A percentile compares a stretch with the other conserved stretches of the same genome.
These are phyloP conservation scores for Groenewaldozyma sp. DNA, from an alignment of 1,139 yeast species.

Conservation along the genomic window DNA sequence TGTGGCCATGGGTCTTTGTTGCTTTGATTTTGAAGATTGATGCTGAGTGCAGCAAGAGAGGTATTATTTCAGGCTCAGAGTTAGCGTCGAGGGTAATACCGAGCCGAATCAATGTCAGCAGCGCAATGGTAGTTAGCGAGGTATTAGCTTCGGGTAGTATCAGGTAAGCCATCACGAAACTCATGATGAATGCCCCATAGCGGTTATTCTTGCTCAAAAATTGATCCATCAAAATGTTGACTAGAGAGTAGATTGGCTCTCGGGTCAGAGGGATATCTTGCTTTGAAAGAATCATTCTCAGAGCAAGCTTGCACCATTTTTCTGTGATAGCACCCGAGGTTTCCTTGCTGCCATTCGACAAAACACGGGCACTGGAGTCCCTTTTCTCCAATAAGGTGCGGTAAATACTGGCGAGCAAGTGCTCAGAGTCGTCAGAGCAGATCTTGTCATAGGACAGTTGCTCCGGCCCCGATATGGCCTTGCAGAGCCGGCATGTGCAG, in stretches of 20 bases:
- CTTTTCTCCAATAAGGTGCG: background rate
- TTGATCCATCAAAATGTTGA: background rate
- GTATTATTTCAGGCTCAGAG: background rate
- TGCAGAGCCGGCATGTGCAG: conserved; percentile 8
- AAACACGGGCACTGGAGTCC: no score
- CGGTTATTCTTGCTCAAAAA: background rate
- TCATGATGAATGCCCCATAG: background rate
- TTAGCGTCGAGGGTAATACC: background rate
- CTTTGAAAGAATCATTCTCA: background rate
- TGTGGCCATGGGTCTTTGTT: background rate
- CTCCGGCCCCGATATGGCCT: background rate
- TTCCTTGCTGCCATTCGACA: background rate
- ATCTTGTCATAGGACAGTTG: background rate
- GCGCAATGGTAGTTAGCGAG: background rate
- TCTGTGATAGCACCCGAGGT: background rate
- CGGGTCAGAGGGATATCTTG: conserved; percentile 1
- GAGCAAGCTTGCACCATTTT: background rate
- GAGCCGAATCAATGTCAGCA: background rate
- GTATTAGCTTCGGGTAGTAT: background rate
- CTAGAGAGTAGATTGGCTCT: conserved; percentile 1
- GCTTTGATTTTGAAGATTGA: no score
- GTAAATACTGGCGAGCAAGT: background rate
- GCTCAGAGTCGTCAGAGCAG: background rate
- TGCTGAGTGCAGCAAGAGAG: background rate
- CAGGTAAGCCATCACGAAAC: background rate